A percentile compares a stretch with the other conserved stretches of the same genome.
Conservation (phyloP, 169 alveolate genomes). For the Plasmodium malariae region DNA sequence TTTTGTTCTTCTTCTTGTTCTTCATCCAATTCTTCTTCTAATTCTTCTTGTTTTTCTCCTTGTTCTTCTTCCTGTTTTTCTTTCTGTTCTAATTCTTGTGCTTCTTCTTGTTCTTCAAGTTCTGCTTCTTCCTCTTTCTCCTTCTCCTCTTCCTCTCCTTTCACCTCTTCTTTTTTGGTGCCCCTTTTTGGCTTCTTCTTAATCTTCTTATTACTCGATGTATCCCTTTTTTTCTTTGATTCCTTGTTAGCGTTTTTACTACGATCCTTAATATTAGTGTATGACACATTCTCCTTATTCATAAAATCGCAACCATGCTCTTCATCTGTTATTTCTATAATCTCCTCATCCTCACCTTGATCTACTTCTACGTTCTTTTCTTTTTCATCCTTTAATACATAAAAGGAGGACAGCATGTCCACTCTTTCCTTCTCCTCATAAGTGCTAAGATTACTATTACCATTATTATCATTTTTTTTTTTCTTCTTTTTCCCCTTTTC, state of each 20-base stretch:
- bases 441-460: neutral
- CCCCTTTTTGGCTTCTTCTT: slow-evolving; percentile 20
- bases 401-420: neutral
- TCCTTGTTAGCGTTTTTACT: neutral
- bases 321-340: slow-evolving; percentile 73
- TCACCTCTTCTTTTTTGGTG: neutral
- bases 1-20: no score
- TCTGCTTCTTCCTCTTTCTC: no score
- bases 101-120: neutral
- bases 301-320: neutral
- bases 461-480: slow-evolving; percentile 12
- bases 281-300: neutral
- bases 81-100: neutral
- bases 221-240: slow-evolving; percentile 9
- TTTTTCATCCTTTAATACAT: neutral
- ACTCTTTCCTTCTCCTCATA: neutral
- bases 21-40: neutral
- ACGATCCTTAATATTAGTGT: neutral
- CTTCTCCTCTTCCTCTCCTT: neutral
- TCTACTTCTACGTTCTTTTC: neutral
- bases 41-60: neutral
- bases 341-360: neutral
- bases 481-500: slow-evolving; percentile 39
- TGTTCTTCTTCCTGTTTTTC: neutral
- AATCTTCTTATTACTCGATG: slow-evolving; percentile 18